Conservation (phyloP, 2,329 filamentous ascomycete species). For the Fusarium agapanthi region DNA sequence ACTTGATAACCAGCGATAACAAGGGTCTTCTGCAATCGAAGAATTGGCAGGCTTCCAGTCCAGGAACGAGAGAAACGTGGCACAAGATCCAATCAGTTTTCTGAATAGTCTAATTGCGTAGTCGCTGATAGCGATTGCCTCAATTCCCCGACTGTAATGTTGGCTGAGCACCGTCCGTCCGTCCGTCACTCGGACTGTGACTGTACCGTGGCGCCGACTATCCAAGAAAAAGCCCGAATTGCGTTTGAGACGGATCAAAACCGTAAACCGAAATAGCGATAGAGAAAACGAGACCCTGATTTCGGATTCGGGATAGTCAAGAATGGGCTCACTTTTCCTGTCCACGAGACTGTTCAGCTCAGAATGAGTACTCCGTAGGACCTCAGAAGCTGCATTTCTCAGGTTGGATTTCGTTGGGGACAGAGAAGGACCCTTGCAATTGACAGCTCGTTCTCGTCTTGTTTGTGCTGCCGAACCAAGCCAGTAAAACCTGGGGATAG, state of each 20-base stretch:
- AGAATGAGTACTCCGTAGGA: constrained; percentile 8
- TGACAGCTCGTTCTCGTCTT: constrained; percentile 8
- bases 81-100: constrained; percentile 12
- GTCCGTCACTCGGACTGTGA: background rate
- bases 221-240: constrained; percentile 15
- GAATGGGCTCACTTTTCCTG: constrained; percentile 23
- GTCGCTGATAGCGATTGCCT: constrained; percentile 3
- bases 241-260: constrained; percentile 16
- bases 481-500: constrained; percentile 36
- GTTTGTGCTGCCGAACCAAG: constrained; percentile 19
- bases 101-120: constrained; percentile 18
- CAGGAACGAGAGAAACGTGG: constrained; percentile 24
- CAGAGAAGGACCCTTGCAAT: constrained; percentile 8
- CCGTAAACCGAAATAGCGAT: constrained; percentile 17
- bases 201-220: constrained; percentile 20
- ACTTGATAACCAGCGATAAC: constrained; percentile 26
- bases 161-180: constrained; percentile 11
- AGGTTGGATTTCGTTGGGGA: constrained; percentile 26
- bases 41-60: constrained; percentile 11
- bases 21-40: constrained; percentile 23
- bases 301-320: constrained; percentile 23
- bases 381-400: constrained; percentile 17
- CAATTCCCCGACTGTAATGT: constrained; percentile 20
- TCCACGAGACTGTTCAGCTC: constrained; percentile 17
- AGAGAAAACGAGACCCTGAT: constrained; percentile 13